Percentiles rank a stretch among this genome's conserved stretches.
Evolutionary conservation across 176 grass and related monocot genomes (phyloP).

Genomic region (Saccharum officinarum): DNA sequence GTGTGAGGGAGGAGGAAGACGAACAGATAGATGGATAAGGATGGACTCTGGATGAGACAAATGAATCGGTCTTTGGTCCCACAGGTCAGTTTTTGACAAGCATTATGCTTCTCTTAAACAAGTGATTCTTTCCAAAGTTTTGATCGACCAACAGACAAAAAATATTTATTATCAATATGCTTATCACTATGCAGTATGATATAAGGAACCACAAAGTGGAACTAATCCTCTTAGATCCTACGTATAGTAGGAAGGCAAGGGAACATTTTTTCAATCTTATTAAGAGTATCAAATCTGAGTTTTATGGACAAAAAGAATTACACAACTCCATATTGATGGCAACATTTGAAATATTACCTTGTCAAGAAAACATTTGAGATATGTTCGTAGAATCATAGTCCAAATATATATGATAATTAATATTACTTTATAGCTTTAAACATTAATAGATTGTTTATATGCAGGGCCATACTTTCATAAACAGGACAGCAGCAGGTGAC

Average conservation of each 20-base stretch:
- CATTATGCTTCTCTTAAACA: conserved; percentile 97
- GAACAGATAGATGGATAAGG: too few species aligned
- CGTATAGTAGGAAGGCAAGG: background rate
- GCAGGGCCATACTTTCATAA: too few species aligned
- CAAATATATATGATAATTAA: too few species aligned
- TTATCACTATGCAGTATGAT: background rate
- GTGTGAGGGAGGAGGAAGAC: too few species aligned
- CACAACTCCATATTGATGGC: background rate
- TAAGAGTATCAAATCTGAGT: conserved; percentile 14
- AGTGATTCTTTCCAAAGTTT: conserved; percentile 69
- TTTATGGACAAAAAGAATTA: background rate
- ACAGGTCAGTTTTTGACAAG: conserved; percentile 95
- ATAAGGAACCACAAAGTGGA: background rate
- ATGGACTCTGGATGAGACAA: too few species aligned
- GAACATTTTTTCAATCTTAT: background rate
- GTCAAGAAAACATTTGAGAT: conserved; percentile 96
- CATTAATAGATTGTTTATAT: too few species aligned
- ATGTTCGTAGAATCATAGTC: too few species aligned
- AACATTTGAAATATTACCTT: conserved; percentile 49
- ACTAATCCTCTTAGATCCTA: background rate
- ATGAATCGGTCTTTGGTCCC: too few species aligned
- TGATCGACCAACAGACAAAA: conserved; percentile 71
- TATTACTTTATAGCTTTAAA: too few species aligned
- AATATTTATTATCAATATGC: background rate
- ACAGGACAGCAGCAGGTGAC: too few species aligned